Conservation (phyloP, 768 basidiomycete species). For the Boletus pseudo-olivaceus region DNA sequence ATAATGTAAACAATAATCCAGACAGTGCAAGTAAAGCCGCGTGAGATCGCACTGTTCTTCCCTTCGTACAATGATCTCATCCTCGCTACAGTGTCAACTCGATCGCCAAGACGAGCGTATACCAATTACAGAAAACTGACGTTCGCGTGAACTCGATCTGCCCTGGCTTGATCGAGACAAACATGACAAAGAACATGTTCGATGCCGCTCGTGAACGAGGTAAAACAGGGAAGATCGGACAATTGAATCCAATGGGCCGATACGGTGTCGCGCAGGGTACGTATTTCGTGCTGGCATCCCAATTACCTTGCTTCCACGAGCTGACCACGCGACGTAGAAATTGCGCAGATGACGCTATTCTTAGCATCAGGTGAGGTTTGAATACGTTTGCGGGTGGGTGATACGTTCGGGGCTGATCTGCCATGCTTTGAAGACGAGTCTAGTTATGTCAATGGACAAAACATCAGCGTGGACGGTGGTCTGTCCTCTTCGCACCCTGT, state of each 20-base stretch:
- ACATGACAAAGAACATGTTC: slow-evolving; percentile 82
- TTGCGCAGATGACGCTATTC: slow-evolving; percentile 82
- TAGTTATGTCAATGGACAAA: slow-evolving; percentile 91
- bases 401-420: slow-evolving; percentile 6
- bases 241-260: slow-evolving; percentile 75
- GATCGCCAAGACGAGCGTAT: slow-evolving; percentile 77
- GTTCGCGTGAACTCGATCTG: slow-evolving; percentile 89
- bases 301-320: slow-evolving; percentile 13
- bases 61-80: slow-evolving; percentile 3
- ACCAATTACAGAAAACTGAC: slow-evolving; percentile 76
- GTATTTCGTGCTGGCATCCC: slow-evolving; percentile 4
- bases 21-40: slow-evolving; percentile 94
- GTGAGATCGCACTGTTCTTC: slow-evolving; percentile 42
- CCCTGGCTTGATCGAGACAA: slow-evolving; percentile 91
- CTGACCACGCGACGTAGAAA: slow-evolving; percentile 49
- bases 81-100: slow-evolving; percentile 66
- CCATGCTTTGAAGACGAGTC: slow-evolving; percentile 59
- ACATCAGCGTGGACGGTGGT: slow-evolving; percentile 84
- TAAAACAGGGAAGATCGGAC: slow-evolving; percentile 70
- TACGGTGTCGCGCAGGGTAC: slow-evolving; percentile 79
- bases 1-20: slow-evolving; percentile 30
- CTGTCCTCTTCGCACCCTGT: slow-evolving; percentile 77
- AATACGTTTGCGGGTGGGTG: neutral
- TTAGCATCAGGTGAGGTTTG: slow-evolving; percentile 71
- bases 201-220: slow-evolving; percentile 74